phyloP scores from a whole-genome alignment of 495 filamentous ascomycete species.

The Clohesyomyces aquaticus region DNA sequence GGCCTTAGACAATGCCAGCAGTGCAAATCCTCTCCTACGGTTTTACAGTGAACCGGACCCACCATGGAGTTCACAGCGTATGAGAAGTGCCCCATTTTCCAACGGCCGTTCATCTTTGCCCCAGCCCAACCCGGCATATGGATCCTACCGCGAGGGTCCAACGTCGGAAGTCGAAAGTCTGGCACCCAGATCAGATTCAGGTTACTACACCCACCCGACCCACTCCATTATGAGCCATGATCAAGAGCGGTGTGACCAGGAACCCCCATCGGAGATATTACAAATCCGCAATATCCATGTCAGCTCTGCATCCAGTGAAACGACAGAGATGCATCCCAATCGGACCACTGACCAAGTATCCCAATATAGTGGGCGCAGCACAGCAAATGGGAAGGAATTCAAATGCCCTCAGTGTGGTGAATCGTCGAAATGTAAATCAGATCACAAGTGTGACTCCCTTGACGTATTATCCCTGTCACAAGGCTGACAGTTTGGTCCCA shows the following conservation, averaged over 20 bases:
- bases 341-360: slow-evolving; percentile 15
- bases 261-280: slow-evolving; percentile 18
- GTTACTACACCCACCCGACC: slow-evolving; percentile 31
- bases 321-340: slow-evolving; percentile 11
- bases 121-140: slow-evolving; percentile 20
- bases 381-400: slow-evolving; percentile 20
- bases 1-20: slow-evolving; percentile 14
- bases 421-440: slow-evolving; percentile 39
- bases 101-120: slow-evolving; percentile 1
- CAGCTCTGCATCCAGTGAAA: slow-evolving; percentile 16
- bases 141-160: slow-evolving; percentile 15
- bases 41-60: slow-evolving; percentile 26
- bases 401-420: slow-evolving; percentile 35
- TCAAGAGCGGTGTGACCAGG: slow-evolving; percentile 20
- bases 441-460: slow-evolving; percentile 34
- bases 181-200: slow-evolving; percentile 31
- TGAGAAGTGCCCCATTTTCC: slow-evolving; percentile 8
- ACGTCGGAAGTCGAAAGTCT: slow-evolving; percentile 23
- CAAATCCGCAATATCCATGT: slow-evolving; percentile 24
- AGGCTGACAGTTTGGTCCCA: slow-evolving; percentile 45
- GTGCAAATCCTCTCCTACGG: slow-evolving; percentile 25
- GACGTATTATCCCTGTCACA: background rate
- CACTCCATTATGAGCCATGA: slow-evolving; percentile 31
- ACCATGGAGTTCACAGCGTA: slow-evolving; percentile 37
- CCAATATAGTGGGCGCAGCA: slow-evolving; percentile 25